Base-by-base conservation (phyloP, 805 yeast genomes). In the Deakozyma indianensis region DNA sequence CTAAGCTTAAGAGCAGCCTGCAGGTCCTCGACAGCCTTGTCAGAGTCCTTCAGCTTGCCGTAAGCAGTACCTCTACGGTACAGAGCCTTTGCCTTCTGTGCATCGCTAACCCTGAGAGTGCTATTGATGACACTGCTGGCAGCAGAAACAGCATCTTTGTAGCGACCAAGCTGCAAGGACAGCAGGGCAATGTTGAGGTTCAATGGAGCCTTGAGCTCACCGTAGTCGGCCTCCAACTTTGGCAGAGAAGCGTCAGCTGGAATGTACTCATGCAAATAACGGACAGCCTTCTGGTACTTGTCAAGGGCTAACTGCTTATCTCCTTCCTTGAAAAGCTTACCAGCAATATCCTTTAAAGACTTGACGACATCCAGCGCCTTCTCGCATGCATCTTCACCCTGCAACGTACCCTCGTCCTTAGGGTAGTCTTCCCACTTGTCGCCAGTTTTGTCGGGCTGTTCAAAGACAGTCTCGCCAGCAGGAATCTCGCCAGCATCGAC, bases 41-140 rank as follows among this genome's bases (percentile, higher is more conserved):
- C 90, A 45, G 77, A 80, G 56, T 83, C 79, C 56, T 80, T 80
- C 21, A 70, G 65, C 5, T 73, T 63, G 48, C 75, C 62, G 55
- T 77, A 72, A 1, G 92, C 95, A 57, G 73, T 66, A 29, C 94
- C 96, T 61, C 90, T 78, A 61, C 97, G 79, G 68, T 79, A 88
- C 41, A 75, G 66, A 0, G 96, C 96, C 67, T 88, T 88, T 16
- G 94, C 85, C 59, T 73, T 74, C 21, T 86, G 77, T 50, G 78
- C 74, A 35, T 74, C 81, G 46, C 75, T 83, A 2, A 62, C 63
- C 20, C 22, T 20, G 21, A 52, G 61, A 29, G 75, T 80, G 22
- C 71, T 73, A 44, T 74, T 81, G 32, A 84, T 65, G 1, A 84
- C 95, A 23, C 75, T 75, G 1, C 77, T 67, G 2, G 94, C 72